phyloP scores from a whole-genome alignment of 164 flowering plant species.

The Litsea cubeba region DNA sequence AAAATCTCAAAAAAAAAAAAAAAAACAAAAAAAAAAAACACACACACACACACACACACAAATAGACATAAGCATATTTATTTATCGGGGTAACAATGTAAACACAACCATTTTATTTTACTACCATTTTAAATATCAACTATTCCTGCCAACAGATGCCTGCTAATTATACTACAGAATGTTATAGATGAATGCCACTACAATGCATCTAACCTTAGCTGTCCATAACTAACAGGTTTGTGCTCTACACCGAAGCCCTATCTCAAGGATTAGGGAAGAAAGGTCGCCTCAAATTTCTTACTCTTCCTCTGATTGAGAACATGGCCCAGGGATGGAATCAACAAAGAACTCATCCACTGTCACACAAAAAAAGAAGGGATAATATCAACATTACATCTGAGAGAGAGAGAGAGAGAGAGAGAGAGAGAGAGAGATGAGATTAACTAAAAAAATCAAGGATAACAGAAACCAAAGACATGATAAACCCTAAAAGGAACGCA shows the following conservation, averaged over 20 bases:
- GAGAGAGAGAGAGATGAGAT: too few relatives aligned
- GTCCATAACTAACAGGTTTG: neutral
- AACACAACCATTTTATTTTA: neutral
- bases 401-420: neutral
- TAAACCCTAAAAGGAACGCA: too few relatives aligned
- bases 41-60: neutral
- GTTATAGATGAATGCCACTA: neutral
- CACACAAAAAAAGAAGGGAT: neutral
- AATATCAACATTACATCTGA: neutral
- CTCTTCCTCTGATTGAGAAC: constrained; percentile 40
- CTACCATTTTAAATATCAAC: neutral
- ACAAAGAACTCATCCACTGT: constrained; percentile 91
- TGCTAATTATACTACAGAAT: neutral
- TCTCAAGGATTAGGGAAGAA: neutral
- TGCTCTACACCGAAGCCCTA: neutral
- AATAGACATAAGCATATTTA: neutral
- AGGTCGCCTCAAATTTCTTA: constrained; percentile 1
- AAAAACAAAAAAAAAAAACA: too few relatives aligned
- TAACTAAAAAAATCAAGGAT: too few relatives aligned
- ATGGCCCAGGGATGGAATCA: constrained; percentile 58
- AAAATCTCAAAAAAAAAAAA: too few relatives aligned
- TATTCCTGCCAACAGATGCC: neutral
- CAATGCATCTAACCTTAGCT: neutral
- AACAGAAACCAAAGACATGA: too few relatives aligned
- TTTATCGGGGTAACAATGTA: neutral